Evolutionary conservation across 2,329 filamentous ascomycete genomes (phyloP).

Genomic region (Aspergillus carbonarius): DNA sequence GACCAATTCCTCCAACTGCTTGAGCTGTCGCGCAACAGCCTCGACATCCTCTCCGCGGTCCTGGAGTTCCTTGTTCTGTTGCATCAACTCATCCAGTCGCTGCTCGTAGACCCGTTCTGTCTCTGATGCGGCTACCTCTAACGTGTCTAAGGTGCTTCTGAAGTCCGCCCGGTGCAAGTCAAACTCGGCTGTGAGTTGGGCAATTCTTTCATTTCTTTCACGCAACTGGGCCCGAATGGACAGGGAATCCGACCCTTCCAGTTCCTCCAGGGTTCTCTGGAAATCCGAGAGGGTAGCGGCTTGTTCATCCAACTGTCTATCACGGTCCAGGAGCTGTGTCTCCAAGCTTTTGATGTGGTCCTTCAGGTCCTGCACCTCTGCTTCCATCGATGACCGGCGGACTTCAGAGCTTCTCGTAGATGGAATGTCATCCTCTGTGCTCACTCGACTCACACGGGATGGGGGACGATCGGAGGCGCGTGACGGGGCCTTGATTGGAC

Average conservation of each 20-base stretch:
- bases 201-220: constrained; percentile 97
- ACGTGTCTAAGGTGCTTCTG: constrained; percentile 90
- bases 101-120: constrained; percentile 89
- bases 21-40: constrained; percentile 83
- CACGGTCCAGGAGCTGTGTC: constrained; percentile 75
- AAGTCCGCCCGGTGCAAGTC: constrained; percentile 95
- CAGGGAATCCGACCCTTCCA: constrained; percentile 72
- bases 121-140: constrained; percentile 93
- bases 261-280: constrained; percentile 80
- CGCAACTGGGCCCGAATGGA: constrained; percentile 79
- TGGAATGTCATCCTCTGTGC: constrained; percentile 38
- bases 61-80: constrained; percentile 78
- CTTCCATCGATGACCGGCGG: constrained; percentile 24
- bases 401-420: constrained; percentile 34
- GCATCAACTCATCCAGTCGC: constrained; percentile 60
- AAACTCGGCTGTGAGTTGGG: constrained; percentile 88
- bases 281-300: constrained; percentile 80
- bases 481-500: constrained; percentile 39
- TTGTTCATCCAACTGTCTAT: constrained; percentile 86
- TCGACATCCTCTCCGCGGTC: constrained; percentile 86
- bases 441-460: constrained; percentile 42
- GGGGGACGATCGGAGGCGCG: constrained; percentile 40
- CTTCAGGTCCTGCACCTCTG: constrained; percentile 49
- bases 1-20: constrained; percentile 92
- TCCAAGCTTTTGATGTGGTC: constrained; percentile 73